Evolutionary conservation across 2,329 filamentous ascomycete species (phyloP).

Genomic region (Drechmeria coniospora): DNA sequence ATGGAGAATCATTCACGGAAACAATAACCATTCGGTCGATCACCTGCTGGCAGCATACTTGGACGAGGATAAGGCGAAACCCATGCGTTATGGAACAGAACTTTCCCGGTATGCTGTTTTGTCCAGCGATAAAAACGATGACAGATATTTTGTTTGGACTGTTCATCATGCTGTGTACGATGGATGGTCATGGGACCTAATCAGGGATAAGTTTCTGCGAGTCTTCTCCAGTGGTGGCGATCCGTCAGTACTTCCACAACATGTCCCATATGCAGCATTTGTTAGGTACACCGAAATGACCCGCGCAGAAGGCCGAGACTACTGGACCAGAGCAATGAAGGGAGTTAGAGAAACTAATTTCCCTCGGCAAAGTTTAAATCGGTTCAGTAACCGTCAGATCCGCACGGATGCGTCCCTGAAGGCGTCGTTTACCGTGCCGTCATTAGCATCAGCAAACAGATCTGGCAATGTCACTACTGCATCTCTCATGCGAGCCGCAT

Average conservation of each 20-base stretch:
- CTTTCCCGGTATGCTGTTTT: slow-evolving; percentile 2
- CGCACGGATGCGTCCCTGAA: slow-evolving; percentile 1
- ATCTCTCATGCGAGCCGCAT: slow-evolving; percentile 2
- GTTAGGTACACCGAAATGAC: neutral
- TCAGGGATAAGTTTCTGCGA: neutral
- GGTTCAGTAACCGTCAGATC: neutral
- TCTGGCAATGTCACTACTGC: too few species aligned
- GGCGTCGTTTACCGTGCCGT: slow-evolving; percentile 3
- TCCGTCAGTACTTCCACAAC: neutral
- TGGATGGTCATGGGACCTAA: slow-evolving; percentile 1
- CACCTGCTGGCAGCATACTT: neutral
- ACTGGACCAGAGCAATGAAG: neutral
- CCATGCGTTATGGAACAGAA: slow-evolving; percentile 1
- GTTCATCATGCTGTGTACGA: slow-evolving; percentile 1
- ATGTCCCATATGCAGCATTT: neutral
- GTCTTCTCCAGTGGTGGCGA: neutral
- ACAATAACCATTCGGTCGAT: neutral
- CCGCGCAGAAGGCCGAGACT: neutral
- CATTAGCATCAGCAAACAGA: too few species aligned
- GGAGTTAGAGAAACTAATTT: neutral
- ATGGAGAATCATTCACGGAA: neutral
- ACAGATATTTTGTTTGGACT: neutral
- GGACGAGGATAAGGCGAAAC: neutral
- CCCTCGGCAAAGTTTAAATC: neutral
- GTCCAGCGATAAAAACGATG: neutral